Base-by-base conservation (phyloP, 2,329 filamentous ascomycete species). In the Monosporascus cannonballus region DNA sequence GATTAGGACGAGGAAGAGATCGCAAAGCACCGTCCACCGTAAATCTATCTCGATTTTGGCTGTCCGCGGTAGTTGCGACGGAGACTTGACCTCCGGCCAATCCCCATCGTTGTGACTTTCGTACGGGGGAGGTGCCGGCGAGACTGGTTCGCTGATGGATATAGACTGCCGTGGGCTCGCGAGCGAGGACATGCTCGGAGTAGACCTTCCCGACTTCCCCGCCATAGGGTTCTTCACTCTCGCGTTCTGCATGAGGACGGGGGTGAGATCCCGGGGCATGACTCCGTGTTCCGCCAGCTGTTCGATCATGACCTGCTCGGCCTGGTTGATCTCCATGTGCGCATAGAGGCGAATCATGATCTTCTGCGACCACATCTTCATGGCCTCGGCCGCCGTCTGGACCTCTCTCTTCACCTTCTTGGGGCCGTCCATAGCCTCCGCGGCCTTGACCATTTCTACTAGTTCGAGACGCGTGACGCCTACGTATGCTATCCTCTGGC, bases 301-400 rank as follows among this genome's bases (percentile, higher is more conserved):
- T 73, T 99, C 94, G 60, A 99, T 96, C 94, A 99, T 99, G 69
- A 99, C 78, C 74, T 99, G 94, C 71, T 99, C 94, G 15, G 83
- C 86, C 22, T 86, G 77, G 64, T 86, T 91, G 64, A 99, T 95
- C 55, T 99, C 94, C 94, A 99, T 99, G 71, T 99, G 94, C 14
- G 84, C 76, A 69, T 97, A 99, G 14, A 99, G 70, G 24, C 93
- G 84, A 55, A 96, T 84, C 92, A 99, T 99, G 80, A 96, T 96
- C 74, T 95, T 95, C 69, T 99, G 94, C 52, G 89, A 85, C 93
- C 93, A 99, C 88, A 96, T 96, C 70, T 87, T 87, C 74, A 89
- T 86, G 37, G 85, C 82, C 69, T 96, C 94, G 11, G 84, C 74
- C 0, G 88, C 83, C 55, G 86, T 73, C 30, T 81, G 78, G 11